Evolutionary conservation across 2,329 filamentous ascomycete species (phyloP).

Genomic region (Exophiala phaeomuriformis): DNA sequence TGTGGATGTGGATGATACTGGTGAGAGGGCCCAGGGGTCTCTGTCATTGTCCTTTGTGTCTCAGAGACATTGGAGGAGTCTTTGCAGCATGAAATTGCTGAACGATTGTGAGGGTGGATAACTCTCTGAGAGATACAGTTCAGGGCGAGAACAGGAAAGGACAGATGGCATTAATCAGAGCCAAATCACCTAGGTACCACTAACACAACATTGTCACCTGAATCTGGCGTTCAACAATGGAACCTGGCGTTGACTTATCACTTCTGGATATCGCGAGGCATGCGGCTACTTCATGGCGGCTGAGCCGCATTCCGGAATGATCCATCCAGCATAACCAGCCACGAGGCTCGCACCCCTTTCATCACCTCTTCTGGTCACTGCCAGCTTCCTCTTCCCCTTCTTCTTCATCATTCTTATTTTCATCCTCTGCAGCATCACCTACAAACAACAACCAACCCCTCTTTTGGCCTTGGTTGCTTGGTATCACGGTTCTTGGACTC

Average conservation of each 20-base stretch:
- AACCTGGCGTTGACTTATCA: background rate
- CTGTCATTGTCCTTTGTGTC: too few species aligned
- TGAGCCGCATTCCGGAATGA: background rate
- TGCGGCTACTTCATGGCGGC: background rate
- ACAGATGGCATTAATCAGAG: too few species aligned
- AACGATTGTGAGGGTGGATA: too few species aligned
- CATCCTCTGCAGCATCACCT: background rate
- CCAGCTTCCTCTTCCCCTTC: background rate
- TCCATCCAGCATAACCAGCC: background rate
- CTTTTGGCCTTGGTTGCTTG: background rate
- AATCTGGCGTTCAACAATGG: background rate
- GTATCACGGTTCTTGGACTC: background rate
- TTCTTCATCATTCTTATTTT: background rate
- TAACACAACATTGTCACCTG: too few species aligned
- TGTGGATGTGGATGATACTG: too few species aligned
- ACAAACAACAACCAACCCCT: background rate
- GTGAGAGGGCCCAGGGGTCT: too few species aligned
- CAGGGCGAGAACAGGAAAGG: too few species aligned
- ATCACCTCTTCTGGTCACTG: background rate
- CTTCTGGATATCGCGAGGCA: background rate
- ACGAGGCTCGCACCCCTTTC: background rate
- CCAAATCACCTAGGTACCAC: too few species aligned
- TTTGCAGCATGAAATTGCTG: too few species aligned
- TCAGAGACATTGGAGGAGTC: too few species aligned
- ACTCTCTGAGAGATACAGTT: too few species aligned